Evolutionary conservation across 164 flowering plant genomes (phyloP).

Genomic region (Nymphaea colorata): DNA sequence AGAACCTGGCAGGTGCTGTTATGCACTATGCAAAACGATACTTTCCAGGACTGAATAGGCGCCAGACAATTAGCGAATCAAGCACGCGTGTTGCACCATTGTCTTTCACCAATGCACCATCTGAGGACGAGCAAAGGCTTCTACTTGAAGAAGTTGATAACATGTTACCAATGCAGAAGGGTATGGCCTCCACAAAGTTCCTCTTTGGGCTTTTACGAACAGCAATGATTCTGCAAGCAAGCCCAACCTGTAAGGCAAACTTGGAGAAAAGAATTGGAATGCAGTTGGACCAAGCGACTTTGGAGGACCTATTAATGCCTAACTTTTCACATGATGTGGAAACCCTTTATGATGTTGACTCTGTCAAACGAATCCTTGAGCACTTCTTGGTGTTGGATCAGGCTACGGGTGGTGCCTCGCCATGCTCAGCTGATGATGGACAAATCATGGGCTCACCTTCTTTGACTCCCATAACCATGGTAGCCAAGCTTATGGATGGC

Average conservation of each 20-base stretch:
- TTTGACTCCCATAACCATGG: slow-evolving; percentile 77
- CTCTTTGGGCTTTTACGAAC: slow-evolving; percentile 72
- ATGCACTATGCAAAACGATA: slow-evolving; percentile 56
- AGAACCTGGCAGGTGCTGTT: slow-evolving; percentile 68
- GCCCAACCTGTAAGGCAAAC: slow-evolving; percentile 55
- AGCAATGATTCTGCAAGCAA: slow-evolving; percentile 63
- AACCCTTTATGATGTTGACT: slow-evolving; percentile 88
- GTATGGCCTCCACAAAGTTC: slow-evolving; percentile 56
- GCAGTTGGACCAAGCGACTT: slow-evolving; percentile 81
- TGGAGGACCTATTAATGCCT: slow-evolving; percentile 90
- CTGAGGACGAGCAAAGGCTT: slow-evolving; percentile 72
- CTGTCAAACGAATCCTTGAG: slow-evolving; percentile 71
- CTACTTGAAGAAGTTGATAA: slow-evolving; percentile 70
- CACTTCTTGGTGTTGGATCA: slow-evolving; percentile 76
- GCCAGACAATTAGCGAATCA: slow-evolving; percentile 37
- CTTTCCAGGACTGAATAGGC: slow-evolving; percentile 71
- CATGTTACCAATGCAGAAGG: slow-evolving; percentile 68
- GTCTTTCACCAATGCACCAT: slow-evolving; percentile 20
- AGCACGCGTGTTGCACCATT: slow-evolving; percentile 26
- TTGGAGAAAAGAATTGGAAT: slow-evolving; percentile 73
- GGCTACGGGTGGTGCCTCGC: slow-evolving; percentile 62
- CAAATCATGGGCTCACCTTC: slow-evolving; percentile 72
- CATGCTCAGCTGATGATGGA: slow-evolving; percentile 58
- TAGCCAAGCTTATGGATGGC: slow-evolving; percentile 86
- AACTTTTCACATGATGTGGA: slow-evolving; percentile 76